A percentile compares a stretch with the other conserved stretches of the same genome.
These are phyloP conservation scores for Penicillium concentricum DNA, from an alignment of 2,329 filamentous ascomycete genomes.

Conservation along the genomic window DNA sequence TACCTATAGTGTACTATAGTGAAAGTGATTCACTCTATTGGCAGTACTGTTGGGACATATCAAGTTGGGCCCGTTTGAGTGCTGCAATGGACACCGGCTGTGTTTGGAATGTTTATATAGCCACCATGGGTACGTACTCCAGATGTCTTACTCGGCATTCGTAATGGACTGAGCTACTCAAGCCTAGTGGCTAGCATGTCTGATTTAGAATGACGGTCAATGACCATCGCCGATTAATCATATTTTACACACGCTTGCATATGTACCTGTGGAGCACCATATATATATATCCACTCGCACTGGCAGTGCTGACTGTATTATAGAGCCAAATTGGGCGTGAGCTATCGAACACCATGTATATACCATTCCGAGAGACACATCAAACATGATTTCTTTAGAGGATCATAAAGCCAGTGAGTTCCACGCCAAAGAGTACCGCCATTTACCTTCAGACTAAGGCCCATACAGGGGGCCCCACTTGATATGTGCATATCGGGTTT, in stretches of 20 bases:
- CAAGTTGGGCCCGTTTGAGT: not conserved
- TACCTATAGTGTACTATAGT: not conserved
- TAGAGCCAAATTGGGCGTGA: not conserved
- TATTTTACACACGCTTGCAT: too few species aligned
- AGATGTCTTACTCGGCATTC: not conserved
- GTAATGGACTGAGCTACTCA: not conserved
- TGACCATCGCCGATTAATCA: not conserved
- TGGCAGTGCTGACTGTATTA: not conserved
- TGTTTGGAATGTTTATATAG: not conserved
- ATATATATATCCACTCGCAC: not conserved
- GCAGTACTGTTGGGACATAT: not conserved
- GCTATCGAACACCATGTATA: slow-evolving; percentile 3
- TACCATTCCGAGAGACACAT: not conserved
- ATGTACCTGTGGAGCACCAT: not conserved
- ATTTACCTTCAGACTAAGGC: slow-evolving; percentile 52
- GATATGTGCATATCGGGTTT: not conserved
- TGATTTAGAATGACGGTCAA: not conserved
- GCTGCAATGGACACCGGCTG: not conserved
- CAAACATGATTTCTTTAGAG: slow-evolving; percentile 44
- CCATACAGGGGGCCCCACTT: slow-evolving; percentile 22
- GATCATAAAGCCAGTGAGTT: slow-evolving; percentile 42
- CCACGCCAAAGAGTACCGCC: slow-evolving; percentile 41
- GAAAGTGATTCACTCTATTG: not conserved
- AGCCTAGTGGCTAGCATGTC: not conserved
- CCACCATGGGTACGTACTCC: not conserved